Percentiles rank a stretch among this genome's conserved stretches.
phyloP scores from a whole-genome alignment of 768 basidiomycete species.

The Cyclocybe aegerita region DNA sequence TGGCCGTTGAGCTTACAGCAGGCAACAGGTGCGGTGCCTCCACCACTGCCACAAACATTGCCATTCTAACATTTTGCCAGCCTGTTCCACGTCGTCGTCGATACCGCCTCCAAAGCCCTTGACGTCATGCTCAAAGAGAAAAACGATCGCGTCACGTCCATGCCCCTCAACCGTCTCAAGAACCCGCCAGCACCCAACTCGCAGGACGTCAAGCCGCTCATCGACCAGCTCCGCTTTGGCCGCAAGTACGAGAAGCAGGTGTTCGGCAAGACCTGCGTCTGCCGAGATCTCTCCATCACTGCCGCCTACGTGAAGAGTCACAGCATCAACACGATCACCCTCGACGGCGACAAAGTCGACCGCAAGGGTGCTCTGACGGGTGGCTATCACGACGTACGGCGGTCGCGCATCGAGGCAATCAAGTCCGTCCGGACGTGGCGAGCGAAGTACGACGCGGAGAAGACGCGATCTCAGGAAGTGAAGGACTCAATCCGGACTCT shows the following conservation, averaged over 20 bases:
- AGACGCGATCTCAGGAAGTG: slow-evolving; percentile 67
- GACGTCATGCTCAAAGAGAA: slow-evolving; percentile 93
- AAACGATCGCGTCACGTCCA: slow-evolving; percentile 94
- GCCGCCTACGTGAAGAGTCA: slow-evolving; percentile 95
- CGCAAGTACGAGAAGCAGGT: slow-evolving; percentile 77
- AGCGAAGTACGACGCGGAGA: slow-evolving; percentile 65
- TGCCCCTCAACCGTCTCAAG: slow-evolving; percentile 95
- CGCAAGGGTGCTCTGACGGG: slow-evolving; percentile 95
- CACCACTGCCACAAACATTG: background rate
- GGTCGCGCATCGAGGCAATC: slow-evolving; percentile 88
- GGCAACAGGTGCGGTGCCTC: slow-evolving; percentile 78
- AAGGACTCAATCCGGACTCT: slow-evolving; percentile 65
- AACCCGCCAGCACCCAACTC: slow-evolving; percentile 63
- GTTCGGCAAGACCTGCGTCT: slow-evolving; percentile 96
- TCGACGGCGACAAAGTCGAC: slow-evolving; percentile 97
- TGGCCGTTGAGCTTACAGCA: slow-evolving; percentile 91
- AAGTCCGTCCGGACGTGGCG: slow-evolving; percentile 76
- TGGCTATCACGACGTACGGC: slow-evolving; percentile 90
- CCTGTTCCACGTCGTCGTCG: slow-evolving; percentile 96
- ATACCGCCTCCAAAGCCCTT: slow-evolving; percentile 88
- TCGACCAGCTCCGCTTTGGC: slow-evolving; percentile 82
- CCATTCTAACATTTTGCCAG: slow-evolving; percentile 37
- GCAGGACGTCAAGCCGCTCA: slow-evolving; percentile 75
- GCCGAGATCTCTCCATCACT: slow-evolving; percentile 87
- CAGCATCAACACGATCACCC: slow-evolving; percentile 93